These are phyloP conservation scores for Piloderma croceum DNA, from an alignment of 768 basidiomycete genomes.

Conservation along the genomic window DNA sequence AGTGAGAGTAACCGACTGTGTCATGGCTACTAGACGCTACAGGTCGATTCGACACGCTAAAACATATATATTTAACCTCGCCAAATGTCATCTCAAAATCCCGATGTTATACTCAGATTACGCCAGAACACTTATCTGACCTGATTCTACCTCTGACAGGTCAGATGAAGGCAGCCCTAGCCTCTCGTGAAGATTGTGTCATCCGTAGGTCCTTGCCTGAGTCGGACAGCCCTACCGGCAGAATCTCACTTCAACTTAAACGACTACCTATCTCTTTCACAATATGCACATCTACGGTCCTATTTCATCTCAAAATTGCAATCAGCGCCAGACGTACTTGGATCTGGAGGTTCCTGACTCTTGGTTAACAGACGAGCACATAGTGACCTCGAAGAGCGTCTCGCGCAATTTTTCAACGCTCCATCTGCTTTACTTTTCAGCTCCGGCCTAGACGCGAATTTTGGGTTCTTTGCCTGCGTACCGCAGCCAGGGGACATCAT, in stretches of 20 bases:
- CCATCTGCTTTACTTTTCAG: constrained; percentile 45
- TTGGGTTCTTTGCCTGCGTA: constrained; percentile 40
- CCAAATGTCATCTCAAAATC: too few species aligned
- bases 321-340: constrained; percentile 25
- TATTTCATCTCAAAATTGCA: constrained; percentile 27
- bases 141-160: constrained; percentile 29
- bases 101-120: too few species aligned
- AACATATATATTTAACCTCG: too few species aligned
- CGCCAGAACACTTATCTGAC: too few species aligned
- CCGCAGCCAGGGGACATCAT: constrained; percentile 42
- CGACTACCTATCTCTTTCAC: constrained; percentile 45
- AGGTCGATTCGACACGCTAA: too few species aligned
- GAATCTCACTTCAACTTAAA: constrained; percentile 39
- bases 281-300: constrained; percentile 26
- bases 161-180: constrained; percentile 47
- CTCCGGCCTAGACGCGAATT: constrained; percentile 51
- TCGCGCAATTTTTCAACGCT: constrained; percentile 32
- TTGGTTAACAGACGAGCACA: constrained; percentile 39
- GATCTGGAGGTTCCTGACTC: constrained; percentile 47
- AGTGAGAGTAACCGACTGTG: too few species aligned
- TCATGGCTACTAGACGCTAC: too few species aligned
- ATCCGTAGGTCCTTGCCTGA: constrained; percentile 70
- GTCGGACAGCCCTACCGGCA: constrained; percentile 35
- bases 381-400: constrained; percentile 34
- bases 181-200: constrained; percentile 57